Evolutionary conservation across 495 filamentous ascomycete species (phyloP).

Genomic region (Hypoxylon intermedium): DNA sequence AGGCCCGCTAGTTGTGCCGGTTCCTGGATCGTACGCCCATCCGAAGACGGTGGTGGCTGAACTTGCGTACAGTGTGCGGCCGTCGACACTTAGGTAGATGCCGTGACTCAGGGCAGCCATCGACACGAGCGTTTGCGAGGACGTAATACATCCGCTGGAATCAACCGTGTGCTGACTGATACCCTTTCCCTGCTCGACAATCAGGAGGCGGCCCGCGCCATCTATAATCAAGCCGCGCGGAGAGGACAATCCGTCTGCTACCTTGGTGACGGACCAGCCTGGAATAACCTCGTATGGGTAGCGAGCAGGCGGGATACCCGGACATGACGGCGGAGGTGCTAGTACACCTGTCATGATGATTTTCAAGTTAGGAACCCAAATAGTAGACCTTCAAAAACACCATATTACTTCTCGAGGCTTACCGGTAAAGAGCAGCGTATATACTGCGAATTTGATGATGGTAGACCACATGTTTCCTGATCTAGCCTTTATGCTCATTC

Average conservation of each 20-base stretch:
- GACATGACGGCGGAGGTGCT: conserved; percentile 37
- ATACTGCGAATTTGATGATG: not conserved
- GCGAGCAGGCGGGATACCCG: conserved; percentile 35
- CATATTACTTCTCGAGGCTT: not conserved
- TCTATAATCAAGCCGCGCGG: conserved; percentile 71
- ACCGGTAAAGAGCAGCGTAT: conserved; percentile 6
- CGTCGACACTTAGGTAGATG: conserved; percentile 67
- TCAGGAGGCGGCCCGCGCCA: conserved; percentile 62
- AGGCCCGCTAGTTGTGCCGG: conserved; percentile 48
- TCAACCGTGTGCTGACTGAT: conserved; percentile 61
- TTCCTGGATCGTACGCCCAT: conserved; percentile 65
- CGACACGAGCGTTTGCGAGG: conserved; percentile 10
- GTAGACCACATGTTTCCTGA: no score
- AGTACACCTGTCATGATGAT: not conserved
- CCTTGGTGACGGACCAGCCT: conserved; percentile 64
- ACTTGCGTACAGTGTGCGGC: conserved; percentile 70
- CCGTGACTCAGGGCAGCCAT: conserved; percentile 61
- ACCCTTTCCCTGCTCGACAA: conserved; percentile 62
- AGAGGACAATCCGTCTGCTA: conserved; percentile 58
- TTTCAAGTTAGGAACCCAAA: not conserved
- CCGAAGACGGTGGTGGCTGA: conserved; percentile 60
- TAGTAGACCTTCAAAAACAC: not conserved
- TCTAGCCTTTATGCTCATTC: no score
- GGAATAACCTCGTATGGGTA: conserved; percentile 57
- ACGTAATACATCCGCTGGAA: conserved; percentile 49